Percentiles rank a stretch among this genome's conserved stretches.
Evolutionary conservation across 2,329 filamentous ascomycete species (phyloP).

Genomic region (Ceratocystis albifundus): DNA sequence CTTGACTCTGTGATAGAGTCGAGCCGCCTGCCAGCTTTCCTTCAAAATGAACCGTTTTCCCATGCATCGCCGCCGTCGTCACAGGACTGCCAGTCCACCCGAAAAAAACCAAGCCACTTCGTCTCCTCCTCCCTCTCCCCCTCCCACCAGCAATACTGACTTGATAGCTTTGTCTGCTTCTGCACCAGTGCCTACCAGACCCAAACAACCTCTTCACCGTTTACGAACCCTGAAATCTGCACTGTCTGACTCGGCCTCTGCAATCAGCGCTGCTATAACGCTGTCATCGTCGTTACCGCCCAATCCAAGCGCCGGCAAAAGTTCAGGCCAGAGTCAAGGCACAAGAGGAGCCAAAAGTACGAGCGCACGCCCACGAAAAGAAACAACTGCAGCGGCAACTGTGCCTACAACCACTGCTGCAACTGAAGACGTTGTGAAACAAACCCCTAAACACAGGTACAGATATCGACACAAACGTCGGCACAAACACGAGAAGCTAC

Average conservation of each 20-base stretch:
- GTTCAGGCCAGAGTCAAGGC: too few species aligned
- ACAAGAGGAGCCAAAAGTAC: not conserved
- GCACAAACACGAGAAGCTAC: not conserved
- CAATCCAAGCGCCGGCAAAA: not conserved
- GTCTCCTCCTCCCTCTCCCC: constrained; percentile 8
- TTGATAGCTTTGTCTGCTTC: not conserved
- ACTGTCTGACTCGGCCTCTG: constrained; percentile 16
- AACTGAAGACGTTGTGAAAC: constrained; percentile 7
- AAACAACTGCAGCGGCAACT: not conserved
- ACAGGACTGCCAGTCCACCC: constrained; percentile 27
- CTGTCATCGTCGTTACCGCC: not conserved
- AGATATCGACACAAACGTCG: not conserved
- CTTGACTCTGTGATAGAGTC: not conserved
- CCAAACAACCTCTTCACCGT: constrained; percentile 23
- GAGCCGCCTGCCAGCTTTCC: not conserved
- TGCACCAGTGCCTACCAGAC: constrained; percentile 19
- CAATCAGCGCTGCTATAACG: constrained; percentile 8
- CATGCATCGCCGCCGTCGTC: constrained; percentile 36
- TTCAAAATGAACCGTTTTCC: constrained; percentile 35
- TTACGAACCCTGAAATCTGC: constrained; percentile 24
- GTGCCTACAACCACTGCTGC: not conserved
- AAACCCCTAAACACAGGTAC: constrained; percentile 11
- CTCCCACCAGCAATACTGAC: not conserved
- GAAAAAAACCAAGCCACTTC: constrained; percentile 5
- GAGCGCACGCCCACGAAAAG: not conserved